Base-by-base conservation (phyloP, 2,329 filamentous ascomycete species). In the Talaromyces albobiverticillius region DNA sequence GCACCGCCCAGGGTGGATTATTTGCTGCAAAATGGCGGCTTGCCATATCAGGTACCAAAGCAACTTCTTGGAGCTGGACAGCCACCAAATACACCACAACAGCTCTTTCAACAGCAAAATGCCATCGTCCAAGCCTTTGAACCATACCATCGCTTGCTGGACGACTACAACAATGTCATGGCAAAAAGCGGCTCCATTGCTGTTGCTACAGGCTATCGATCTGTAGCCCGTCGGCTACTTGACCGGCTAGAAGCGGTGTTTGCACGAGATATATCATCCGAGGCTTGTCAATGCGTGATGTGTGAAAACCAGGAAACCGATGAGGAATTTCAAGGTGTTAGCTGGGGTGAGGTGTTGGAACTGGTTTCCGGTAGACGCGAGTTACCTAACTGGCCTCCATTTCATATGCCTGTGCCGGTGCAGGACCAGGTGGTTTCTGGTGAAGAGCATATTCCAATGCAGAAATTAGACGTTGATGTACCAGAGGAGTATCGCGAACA, bases 331-430 rank as follows among this genome's bases (percentile, higher is more conserved):
- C 62, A 67, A 2, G 92, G 91, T 2, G 79, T 96, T 26, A 94
- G 90, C 58, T 99, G 93, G 93, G 93, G 94, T 9, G 93, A 97
- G 67, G 91, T 97, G 11, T 75, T 99, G 22, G 94, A 99, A 71
- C 86, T 92, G 67, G 91, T 96, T 11, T 94, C 90, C 59, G 93
- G 93, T 16, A 85, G 93, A 52, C 84, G 90, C 56, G 90, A 95
- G 62, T 79, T 96, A 49, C 92, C 93, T 0, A 74, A 80, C 14
- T 96, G 93, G 93, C 93, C 93, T 20, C 90, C 93, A 0, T 94
- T 96, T 65, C 84, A 88, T 60, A 81, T 92, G 61, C 82, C 82
- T 3, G 77, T 82, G 46, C 76, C 89, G 3, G 68, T 79, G 14
- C 67, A 73, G 29, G 79, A 79, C 10, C 71, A 84, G n/a, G 81